These are phyloP conservation scores for Plasmodium reichenowi DNA, from an alignment of 169 alveolate species.

Conservation along the genomic window DNA sequence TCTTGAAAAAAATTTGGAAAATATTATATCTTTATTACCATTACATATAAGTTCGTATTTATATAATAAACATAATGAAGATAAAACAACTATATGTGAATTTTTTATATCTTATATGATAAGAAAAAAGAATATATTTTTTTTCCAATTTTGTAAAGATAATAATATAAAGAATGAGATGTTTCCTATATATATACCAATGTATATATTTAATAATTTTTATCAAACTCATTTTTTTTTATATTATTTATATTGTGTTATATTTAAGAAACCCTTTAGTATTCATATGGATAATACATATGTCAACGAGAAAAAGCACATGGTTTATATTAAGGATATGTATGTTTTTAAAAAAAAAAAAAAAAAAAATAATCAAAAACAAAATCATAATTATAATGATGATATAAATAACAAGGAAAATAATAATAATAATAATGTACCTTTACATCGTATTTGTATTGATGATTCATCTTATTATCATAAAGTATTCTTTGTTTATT, in stretches of 20 bases:
- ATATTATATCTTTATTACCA: slow-evolving; percentile 25
- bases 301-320: background rate
- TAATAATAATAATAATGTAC: background rate
- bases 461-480: slow-evolving; percentile 1
- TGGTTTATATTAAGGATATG: background rate
- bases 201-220: slow-evolving; percentile 31
- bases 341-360: background rate
- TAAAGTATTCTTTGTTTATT: slow-evolving; percentile 12
- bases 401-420: background rate
- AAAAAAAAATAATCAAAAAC: background rate
- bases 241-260: slow-evolving; percentile 22
- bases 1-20: slow-evolving; percentile 23
- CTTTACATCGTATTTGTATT: background rate
- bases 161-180: slow-evolving; percentile 10
- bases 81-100: slow-evolving; percentile 26
- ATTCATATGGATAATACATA: slow-evolving; percentile 17
- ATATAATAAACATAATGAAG: slow-evolving; percentile 60
- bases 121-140: slow-evolving; percentile 23
- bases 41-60: slow-evolving; percentile 57
- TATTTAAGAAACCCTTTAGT: slow-evolving; percentile 13
- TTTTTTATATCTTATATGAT: slow-evolving; percentile 47
- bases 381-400: background rate
- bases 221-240: slow-evolving; percentile 26
- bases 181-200: slow-evolving; percentile 47
- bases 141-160: slow-evolving; percentile 27